Conservation (phyloP, 116 monocot genomes). For the Thalassia testudinum region DNA sequence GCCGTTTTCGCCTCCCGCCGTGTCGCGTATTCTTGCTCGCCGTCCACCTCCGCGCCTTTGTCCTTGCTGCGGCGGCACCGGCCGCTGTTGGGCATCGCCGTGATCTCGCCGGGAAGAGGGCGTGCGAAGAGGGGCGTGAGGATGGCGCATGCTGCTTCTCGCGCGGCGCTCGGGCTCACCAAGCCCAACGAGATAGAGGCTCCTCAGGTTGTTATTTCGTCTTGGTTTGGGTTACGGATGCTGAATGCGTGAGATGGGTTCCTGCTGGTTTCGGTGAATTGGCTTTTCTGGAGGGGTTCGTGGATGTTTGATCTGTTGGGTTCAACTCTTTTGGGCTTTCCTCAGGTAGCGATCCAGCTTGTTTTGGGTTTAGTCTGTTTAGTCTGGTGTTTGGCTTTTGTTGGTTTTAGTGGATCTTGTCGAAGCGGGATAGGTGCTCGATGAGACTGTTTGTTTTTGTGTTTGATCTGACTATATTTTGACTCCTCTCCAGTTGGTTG, state of each 20-base stretch:
- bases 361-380: too few relatives aligned
- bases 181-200: slow-evolving; percentile 34
- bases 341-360: not conserved
- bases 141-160: slow-evolving; percentile 35
- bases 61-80: too few relatives aligned
- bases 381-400: too few relatives aligned
- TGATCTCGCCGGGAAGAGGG: not conserved
- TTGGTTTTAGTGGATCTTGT: too few relatives aligned
- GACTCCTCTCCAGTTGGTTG: too few relatives aligned
- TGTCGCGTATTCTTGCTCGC: too few relatives aligned
- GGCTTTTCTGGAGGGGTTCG: not conserved
- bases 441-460: too few relatives aligned
- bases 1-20: too few relatives aligned
- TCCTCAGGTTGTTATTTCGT: slow-evolving; percentile 39
- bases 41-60: not conserved
- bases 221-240: not conserved
- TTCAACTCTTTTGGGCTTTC: slow-evolving; percentile 6
- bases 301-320: slow-evolving; percentile 3
- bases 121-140: not conserved
- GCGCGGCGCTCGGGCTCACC: slow-evolving; percentile 74
- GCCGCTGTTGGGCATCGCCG: slow-evolving; percentile 3
- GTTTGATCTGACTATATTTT: too few relatives aligned
- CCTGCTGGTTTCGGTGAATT: not conserved
- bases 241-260: not conserved
- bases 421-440: too few relatives aligned